A percentile compares a stretch with the other conserved stretches of the same genome.
Evolutionary conservation across 2,329 filamentous ascomycete genomes (phyloP).

Genomic region (Bipolaris victoriae): DNA sequence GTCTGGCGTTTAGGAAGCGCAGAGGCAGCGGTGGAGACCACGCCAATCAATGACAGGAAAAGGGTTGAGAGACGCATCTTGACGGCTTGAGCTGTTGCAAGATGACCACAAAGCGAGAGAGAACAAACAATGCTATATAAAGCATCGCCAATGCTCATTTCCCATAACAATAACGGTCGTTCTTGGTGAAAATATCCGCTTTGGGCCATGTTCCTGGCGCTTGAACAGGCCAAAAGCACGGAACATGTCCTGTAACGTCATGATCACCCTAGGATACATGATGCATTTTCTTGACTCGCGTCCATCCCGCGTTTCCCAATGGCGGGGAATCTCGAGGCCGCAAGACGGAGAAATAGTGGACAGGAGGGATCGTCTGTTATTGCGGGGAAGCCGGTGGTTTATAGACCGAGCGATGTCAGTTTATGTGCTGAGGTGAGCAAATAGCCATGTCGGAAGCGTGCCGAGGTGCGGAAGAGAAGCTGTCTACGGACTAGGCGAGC

Average conservation of each 20-base stretch:
- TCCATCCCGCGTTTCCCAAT: slow-evolving; percentile 7
- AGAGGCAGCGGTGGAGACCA: slow-evolving; percentile 19
- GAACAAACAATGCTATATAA: slow-evolving; percentile 10
- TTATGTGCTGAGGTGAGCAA: slow-evolving; percentile 3
- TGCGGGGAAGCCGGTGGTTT: slow-evolving; percentile 20
- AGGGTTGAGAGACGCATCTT: slow-evolving; percentile 42
- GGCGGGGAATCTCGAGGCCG: slow-evolving; percentile 18
- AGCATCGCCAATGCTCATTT: slow-evolving; percentile 8
- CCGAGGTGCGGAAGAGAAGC: slow-evolving; percentile 10
- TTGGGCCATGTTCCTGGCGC: slow-evolving; percentile 1
- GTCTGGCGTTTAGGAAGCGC: slow-evolving; percentile 33
- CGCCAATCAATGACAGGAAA: slow-evolving; percentile 30
- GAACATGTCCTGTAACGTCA: slow-evolving; percentile 11
- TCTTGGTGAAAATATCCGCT: background rate
- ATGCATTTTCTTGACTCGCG: background rate
- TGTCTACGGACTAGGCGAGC: slow-evolving; percentile 18
- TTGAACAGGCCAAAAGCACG: slow-evolving; percentile 7
- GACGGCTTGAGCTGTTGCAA: slow-evolving; percentile 17
- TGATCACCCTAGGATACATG: slow-evolving; percentile 3
- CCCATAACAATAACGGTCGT: background rate
- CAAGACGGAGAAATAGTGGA: slow-evolving; percentile 16
- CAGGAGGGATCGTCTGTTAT: slow-evolving; percentile 8
- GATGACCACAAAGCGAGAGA: background rate
- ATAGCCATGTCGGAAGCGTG: slow-evolving; percentile 1
- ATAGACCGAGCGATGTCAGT: slow-evolving; percentile 11